Evolutionary conservation across 768 basidiomycete genomes (phyloP).

Genomic region (Rhizopogon roseolus): DNA sequence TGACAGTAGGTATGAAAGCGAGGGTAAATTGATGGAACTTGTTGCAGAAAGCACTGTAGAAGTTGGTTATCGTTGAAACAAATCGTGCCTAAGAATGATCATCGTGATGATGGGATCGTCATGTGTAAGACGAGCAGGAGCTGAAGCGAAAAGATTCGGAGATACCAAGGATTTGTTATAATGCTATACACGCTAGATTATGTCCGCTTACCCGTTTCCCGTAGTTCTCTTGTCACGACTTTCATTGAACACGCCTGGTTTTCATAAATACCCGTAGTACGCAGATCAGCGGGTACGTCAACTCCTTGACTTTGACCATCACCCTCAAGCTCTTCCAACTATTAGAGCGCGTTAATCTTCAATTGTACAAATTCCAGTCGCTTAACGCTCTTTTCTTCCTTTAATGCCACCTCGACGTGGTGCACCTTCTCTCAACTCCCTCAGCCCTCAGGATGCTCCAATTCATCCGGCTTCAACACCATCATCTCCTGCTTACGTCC

Average conservation of each 20-base stretch:
- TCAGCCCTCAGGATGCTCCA: constrained; percentile 33
- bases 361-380: background rate
- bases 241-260: background rate
- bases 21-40: no score
- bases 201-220: background rate
- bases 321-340: no score
- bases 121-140: no score
- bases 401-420: constrained; percentile 50
- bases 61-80: no score
- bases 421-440: constrained; percentile 31
- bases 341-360: background rate
- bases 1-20: background rate
- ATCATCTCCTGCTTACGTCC: constrained; percentile 30
- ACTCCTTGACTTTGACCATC: background rate
- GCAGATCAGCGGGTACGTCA: background rate
- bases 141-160: no score
- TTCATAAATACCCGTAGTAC: no score
- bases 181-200: no score
- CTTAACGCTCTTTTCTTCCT: constrained; percentile 9
- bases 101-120: no score
- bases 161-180: no score
- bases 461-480: constrained; percentile 16
- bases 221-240: background rate
- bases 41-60: no score
- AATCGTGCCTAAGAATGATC: no score